Percentiles rank a stretch among this genome's conserved stretches.
These are phyloP conservation scores for Pseudogymnoascus sp. DNA, from an alignment of 2,329 filamentous ascomycete species.

Conservation along the genomic window DNA sequence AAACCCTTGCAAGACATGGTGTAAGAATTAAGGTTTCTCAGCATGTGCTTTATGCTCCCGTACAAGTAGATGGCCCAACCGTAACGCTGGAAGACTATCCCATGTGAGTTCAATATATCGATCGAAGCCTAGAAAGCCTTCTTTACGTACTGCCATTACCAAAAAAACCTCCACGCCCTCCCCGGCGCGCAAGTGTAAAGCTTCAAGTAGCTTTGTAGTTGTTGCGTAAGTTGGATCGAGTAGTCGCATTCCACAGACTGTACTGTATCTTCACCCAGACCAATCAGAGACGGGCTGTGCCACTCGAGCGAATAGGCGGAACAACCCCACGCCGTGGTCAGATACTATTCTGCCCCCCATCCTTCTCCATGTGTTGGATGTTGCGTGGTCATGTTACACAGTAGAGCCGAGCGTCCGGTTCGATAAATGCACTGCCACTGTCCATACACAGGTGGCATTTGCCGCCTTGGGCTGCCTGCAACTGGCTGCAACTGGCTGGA, in stretches of 20 bases:
- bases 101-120: background rate
- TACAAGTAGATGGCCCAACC: background rate
- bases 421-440: background rate
- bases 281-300: background rate
- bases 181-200: background rate
- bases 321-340: background rate
- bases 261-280: background rate
- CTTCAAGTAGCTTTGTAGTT: background rate
- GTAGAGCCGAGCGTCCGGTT: constrained; percentile 1
- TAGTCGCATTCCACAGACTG: background rate
- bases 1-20: background rate
- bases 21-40: background rate
- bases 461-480: background rate
- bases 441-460: too few relatives aligned
- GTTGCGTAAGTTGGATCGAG: background rate
- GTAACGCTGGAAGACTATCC: background rate
- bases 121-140: background rate
- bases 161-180: background rate
- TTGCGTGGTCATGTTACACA: background rate
- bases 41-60: background rate
- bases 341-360: too few relatives aligned
- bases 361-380: background rate
- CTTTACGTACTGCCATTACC: background rate
- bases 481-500: background rate
- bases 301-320: background rate